Evolutionary conservation across 1,284 basidiomycete species (phyloP).

Genomic region (Rhodotorula mucilaginosa): DNA sequence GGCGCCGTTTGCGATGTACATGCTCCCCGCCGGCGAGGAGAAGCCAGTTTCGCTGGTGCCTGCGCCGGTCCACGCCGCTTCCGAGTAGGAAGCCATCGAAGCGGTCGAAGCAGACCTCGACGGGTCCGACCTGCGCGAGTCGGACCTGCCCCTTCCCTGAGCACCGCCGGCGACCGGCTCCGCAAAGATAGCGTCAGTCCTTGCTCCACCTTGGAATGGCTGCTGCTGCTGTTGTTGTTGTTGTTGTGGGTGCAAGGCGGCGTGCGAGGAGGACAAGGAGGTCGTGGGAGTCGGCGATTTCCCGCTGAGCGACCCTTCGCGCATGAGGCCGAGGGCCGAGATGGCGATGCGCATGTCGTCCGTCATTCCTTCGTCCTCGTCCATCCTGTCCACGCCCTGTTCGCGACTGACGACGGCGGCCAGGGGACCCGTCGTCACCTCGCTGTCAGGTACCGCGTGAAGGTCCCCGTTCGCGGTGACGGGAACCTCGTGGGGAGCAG

Average conservation of each 20-base stretch:
- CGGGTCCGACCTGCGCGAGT: conserved; percentile 9
- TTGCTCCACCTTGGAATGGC: neutral
- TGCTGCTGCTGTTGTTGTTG: neutral
- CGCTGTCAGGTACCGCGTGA: no score
- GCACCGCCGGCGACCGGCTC: neutral
- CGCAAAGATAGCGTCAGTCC: neutral
- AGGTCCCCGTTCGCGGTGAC: no score
- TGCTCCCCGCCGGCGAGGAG: conserved; percentile 13
- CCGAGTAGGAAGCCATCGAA: conserved; percentile 19
- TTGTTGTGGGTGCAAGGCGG: neutral
- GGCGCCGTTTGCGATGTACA: neutral
- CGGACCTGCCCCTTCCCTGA: neutral
- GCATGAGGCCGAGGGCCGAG: conserved; percentile 23
- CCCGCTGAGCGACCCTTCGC: conserved; percentile 8
- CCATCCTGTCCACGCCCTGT: neutral
- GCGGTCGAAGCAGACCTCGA: conserved; percentile 27
- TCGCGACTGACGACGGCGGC: neutral
- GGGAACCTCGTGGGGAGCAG: no score
- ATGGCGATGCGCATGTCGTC: conserved; percentile 28
- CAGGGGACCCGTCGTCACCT: neutral
- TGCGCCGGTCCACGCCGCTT: conserved; percentile 16
- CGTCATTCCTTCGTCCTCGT: conserved; percentile 22
- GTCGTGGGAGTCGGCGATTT: neutral
- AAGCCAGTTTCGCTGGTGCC: conserved; percentile 16
- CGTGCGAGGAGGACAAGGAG: neutral